Evolutionary conservation across 805 yeast species (phyloP), one percentile per base, ranked within the genome.

Genomic region (Candida orba): DNA sequence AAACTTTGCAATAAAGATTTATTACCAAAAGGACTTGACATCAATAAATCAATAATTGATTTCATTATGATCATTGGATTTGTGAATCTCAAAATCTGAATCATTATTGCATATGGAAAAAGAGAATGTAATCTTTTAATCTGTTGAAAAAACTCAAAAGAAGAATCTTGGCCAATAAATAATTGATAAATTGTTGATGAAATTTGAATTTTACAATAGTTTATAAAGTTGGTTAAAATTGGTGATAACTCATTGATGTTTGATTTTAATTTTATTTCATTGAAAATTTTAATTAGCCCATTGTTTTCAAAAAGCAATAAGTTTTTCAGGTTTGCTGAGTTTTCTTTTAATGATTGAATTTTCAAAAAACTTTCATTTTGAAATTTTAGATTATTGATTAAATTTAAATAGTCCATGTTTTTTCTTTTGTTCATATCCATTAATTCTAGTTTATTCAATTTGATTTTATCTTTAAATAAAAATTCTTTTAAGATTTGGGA

Each of bases 11-110:
- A 59, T 17, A 90, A 65, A 0, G 89, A 82, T 40, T 72, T 72
- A 13, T 76, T 73, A 22, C 86, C 84, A 56, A 79, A 73, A 30
- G 88, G 84, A 52, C 79, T 86, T n/a, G 84, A 86, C 67, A 93
- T 76, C 52, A 91, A 78, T 46, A 91, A 60, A 54, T 88, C 96
- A 31, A 90, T 75, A 59, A 91, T 66, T 20, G 81, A 78, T 48
- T 89, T 84, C 67, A 87, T 78, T 24, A 91, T 79, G 35, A 82
- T 76, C 64, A 89, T 78, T 2, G 99, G 98, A 57, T 91, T 91
- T 0, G 98, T 87, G 47, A 83, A 78, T 56, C 79, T 75, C 56
- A 93, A 63, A 20, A 91, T 83, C 18, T 86, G 85, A 36, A 81
- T 80, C 61, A 90, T 76, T 31, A 91, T 58, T 2, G 74, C 66